phyloP scores from a whole-genome alignment of 208 protist species.

The Leishmania mexicana region DNA sequence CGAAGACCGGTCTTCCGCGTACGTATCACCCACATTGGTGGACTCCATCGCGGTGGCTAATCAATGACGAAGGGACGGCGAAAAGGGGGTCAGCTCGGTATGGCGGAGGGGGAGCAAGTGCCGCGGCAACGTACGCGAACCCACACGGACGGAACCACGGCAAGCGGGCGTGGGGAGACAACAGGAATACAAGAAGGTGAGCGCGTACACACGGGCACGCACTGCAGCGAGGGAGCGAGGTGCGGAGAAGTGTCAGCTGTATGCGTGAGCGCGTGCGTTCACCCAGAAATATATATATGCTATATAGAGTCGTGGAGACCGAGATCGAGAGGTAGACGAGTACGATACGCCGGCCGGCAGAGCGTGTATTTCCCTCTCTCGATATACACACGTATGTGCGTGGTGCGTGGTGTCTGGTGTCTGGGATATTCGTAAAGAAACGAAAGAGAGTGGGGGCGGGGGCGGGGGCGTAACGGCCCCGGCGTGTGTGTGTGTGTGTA shows the following conservation, averaged over 20 bases:
- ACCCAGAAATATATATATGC: not conserved
- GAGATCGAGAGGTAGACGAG: too few species aligned
- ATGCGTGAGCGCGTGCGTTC: not conserved
- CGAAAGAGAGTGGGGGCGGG: not conserved
- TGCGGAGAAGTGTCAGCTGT: not conserved
- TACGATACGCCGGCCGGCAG: too few species aligned
- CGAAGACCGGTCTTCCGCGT: slow-evolving; percentile 1
- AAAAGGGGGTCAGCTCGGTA: not conserved
- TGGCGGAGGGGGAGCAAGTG: not conserved
- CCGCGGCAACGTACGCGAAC: too few species aligned
- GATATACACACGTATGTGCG: too few species aligned
- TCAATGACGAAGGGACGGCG: not conserved
- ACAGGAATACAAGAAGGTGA: not conserved
- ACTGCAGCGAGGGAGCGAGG: not conserved
- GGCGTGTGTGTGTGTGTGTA: not conserved
- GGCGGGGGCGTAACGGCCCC: too few species aligned
- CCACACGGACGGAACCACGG: too few species aligned
- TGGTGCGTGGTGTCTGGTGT: too few species aligned
- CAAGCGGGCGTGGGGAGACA: not conserved
- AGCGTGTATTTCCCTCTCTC: too few species aligned
- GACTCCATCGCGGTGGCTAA: not conserved
- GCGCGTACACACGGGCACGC: not conserved
- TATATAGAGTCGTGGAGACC: too few species aligned
- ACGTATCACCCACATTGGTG: not conserved
- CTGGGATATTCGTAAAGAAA: not conserved